phyloP scores from a whole-genome alignment of 768 basidiomycete species.

The Boletus fagicola region DNA sequence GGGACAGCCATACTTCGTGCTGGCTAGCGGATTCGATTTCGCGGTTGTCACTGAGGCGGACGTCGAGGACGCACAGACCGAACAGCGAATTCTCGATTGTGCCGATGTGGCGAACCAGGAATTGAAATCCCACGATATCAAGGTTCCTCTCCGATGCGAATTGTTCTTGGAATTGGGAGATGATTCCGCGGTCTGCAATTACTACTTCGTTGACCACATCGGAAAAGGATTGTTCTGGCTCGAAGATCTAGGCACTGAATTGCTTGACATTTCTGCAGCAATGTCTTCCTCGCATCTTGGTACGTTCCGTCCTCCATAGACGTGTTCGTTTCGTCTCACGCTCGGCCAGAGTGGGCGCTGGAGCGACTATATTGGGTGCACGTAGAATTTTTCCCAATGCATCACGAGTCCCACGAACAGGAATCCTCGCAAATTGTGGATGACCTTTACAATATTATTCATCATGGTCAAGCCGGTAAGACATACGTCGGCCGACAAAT shows the following conservation, averaged over 20 bases:
- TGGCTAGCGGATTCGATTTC: conserved; percentile 22
- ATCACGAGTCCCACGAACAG: conserved; percentile 41
- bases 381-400: conserved; percentile 62
- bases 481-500: background rate
- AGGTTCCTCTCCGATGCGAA: conserved; percentile 41
- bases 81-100: conserved; percentile 40
- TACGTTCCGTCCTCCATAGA: conserved; percentile 30
- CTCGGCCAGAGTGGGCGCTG: conserved; percentile 40
- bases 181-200: conserved; percentile 42
- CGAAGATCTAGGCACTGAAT: conserved; percentile 41
- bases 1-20: conserved; percentile 53
- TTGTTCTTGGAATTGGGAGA: conserved; percentile 49
- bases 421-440: conserved; percentile 40
- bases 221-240: conserved; percentile 56
- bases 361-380: conserved; percentile 62
- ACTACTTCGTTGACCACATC: conserved; percentile 56
- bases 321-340: conserved; percentile 6
- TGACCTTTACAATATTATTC: conserved; percentile 52
- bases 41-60: conserved; percentile 56
- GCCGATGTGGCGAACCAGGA: conserved; percentile 33
- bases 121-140: conserved; percentile 32
- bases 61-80: conserved; percentile 38
- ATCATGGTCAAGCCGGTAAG: conserved; percentile 56
- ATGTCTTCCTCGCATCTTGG: conserved; percentile 54
- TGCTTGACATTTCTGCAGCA: conserved; percentile 43